Percentiles rank a stretch among this genome's conserved stretches.
phyloP scores from a whole-genome alignment of 176 grass and related monocot species.

The Themeda triandra region DNA sequence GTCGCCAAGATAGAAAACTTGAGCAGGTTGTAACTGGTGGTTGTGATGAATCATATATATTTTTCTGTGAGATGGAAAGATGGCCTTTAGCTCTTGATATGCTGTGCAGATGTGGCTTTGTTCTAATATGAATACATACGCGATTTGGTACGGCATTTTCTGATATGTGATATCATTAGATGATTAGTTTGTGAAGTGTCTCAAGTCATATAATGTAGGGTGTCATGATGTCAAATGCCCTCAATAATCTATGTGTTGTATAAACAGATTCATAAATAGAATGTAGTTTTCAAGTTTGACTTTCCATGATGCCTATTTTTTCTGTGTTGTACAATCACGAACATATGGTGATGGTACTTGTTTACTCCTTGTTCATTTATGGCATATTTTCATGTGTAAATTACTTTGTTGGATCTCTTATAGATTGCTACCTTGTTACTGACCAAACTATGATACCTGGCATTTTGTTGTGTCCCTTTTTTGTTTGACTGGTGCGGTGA shows the following conservation, averaged over 20 bases:
- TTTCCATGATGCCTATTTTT: background rate
- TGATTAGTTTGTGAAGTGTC: background rate
- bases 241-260: background rate
- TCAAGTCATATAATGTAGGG: background rate
- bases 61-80: background rate
- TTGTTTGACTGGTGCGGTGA: background rate
- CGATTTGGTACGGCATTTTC: background rate
- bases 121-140: background rate
- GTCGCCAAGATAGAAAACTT: no score
- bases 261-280: no score
- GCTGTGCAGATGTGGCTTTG: background rate
- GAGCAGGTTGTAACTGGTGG: background rate
- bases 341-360: background rate
- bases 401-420: background rate
- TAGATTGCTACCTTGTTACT: no score
- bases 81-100: background rate
- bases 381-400: conserved; percentile 8
- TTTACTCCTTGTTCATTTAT: background rate
- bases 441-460: background rate
- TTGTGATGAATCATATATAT: background rate
- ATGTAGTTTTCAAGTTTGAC: conserved; percentile 11
- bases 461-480: background rate
- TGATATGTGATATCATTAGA: background rate
- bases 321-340: background rate
- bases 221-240: conserved; percentile 1